A percentile compares a stretch with the other conserved stretches of the same genome.
Conservation (phyloP, 2,329 filamentous ascomycete genomes). For the Esteya vermicola region DNA sequence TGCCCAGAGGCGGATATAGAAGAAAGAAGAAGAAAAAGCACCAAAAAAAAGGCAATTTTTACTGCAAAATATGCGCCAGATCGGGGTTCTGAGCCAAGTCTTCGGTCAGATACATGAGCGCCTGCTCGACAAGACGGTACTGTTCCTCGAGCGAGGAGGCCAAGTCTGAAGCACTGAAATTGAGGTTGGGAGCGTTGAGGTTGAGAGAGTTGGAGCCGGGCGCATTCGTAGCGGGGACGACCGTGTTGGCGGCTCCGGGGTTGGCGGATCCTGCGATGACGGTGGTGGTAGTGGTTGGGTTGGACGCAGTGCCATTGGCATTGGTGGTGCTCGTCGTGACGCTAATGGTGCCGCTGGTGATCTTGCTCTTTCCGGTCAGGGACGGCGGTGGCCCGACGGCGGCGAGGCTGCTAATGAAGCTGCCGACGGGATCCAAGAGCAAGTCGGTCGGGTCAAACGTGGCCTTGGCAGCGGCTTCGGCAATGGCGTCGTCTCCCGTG, state of each 20-base stretch:
- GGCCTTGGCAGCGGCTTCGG: conserved; percentile 1
- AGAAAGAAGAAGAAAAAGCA: too few species aligned
- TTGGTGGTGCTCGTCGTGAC: too few species aligned
- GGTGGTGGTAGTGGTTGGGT: conserved; percentile 7
- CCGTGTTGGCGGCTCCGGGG: neutral
- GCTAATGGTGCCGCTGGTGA: too few species aligned
- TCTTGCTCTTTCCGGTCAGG: too few species aligned
- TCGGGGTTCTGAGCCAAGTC: conserved; percentile 10
- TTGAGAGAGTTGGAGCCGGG: neutral
- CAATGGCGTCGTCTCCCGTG: neutral
- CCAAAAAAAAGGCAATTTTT: too few species aligned
- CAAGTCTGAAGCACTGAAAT: neutral
- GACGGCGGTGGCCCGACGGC: neutral
- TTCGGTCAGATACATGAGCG: conserved; percentile 10
- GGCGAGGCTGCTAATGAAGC: conserved; percentile 7
- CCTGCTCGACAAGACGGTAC: conserved; percentile 11
- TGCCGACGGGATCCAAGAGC: conserved; percentile 8
- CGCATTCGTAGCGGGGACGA: neutral
- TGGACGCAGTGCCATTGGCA: too few species aligned
- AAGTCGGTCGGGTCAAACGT: neutral
- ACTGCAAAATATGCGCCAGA: conserved; percentile 5
- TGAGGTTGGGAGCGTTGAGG: neutral
- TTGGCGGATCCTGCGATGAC: neutral
- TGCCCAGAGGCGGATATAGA: too few species aligned
- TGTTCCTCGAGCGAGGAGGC: conserved; percentile 10